Percentiles rank a stretch among this genome's conserved stretches.
Conservation (phyloP, 306 rosid species). For the Glycyrrhiza uralensis region DNA sequence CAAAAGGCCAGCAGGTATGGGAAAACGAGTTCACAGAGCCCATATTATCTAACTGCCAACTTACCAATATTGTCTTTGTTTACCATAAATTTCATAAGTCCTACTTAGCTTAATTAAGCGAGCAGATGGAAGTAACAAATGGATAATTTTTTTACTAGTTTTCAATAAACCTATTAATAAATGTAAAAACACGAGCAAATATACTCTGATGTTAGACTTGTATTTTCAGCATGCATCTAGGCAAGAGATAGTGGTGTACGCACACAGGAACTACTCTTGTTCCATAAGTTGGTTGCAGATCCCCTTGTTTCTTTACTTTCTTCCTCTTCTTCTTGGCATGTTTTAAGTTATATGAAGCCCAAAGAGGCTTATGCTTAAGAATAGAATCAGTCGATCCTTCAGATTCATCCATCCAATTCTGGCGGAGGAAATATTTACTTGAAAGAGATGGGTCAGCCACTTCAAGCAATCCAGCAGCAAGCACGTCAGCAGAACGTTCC, state of each 20-base stretch:
- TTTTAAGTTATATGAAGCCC: constrained; percentile 80
- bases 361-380: constrained; percentile 92
- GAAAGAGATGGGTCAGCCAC: constrained; percentile 95
- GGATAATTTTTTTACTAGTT: neutral
- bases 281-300: constrained; percentile 81
- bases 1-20: neutral
- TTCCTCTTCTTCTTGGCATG: constrained; percentile 51
- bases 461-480: constrained; percentile 99
- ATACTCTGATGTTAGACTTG: neutral
- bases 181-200: neutral
- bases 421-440: constrained; percentile 79
- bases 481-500: constrained; percentile 95
- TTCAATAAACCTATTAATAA: neutral
- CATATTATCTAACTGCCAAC: neutral
- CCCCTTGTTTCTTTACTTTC: constrained; percentile 65
- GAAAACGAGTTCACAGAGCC: neutral
- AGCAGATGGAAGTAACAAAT: constrained; percentile 11
- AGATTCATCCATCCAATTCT: constrained; percentile 77
- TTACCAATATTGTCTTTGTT: constrained; percentile 9
- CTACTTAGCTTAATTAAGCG: neutral
- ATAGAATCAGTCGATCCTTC: constrained; percentile 68
- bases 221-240: constrained; percentile 15
- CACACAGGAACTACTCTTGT: constrained; percentile 99
- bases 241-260: constrained; percentile 40
- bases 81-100: neutral